Conservation (phyloP, 83 land plant genomes). For the Picea abies region DNA sequence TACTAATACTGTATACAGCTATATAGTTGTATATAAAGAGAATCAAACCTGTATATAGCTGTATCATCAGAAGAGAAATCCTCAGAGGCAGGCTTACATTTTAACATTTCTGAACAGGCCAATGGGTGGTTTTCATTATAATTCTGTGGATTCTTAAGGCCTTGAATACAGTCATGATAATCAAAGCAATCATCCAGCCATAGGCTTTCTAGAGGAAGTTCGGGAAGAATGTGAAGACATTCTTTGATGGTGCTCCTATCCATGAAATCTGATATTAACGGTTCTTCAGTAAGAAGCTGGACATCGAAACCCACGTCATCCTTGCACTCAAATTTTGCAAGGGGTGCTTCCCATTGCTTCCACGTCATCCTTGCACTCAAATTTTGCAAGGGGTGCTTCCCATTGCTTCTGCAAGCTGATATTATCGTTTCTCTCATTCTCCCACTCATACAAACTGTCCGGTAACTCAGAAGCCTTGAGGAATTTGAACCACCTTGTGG, state of each 20-base stretch:
- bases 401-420: not conserved
- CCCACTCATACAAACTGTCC: not conserved
- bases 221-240: not conserved
- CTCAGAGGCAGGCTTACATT: too few relatives aligned
- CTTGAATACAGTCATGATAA: not conserved
- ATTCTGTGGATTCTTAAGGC: too few relatives aligned
- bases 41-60: too few relatives aligned
- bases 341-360: not conserved
- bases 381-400: not conserved
- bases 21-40: too few relatives aligned
- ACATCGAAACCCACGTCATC: not conserved
- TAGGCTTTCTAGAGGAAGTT: not conserved
- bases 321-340: not conserved
- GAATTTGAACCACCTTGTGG: conserved; percentile 64
- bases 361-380: too few relatives aligned
- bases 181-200: conserved; percentile 3
- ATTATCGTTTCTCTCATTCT: not conserved
- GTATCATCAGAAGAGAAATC: too few relatives aligned
- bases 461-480: conserved; percentile 33
- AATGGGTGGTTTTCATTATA: too few relatives aligned
- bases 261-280: too few relatives aligned
- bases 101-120: too few relatives aligned
- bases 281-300: not conserved
- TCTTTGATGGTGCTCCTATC: conserved; percentile 4
- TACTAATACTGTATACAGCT: too few relatives aligned